phyloP scores from a whole-genome alignment of 192 early-diverging fungal species.

The Backusella tuberculispora region DNA sequence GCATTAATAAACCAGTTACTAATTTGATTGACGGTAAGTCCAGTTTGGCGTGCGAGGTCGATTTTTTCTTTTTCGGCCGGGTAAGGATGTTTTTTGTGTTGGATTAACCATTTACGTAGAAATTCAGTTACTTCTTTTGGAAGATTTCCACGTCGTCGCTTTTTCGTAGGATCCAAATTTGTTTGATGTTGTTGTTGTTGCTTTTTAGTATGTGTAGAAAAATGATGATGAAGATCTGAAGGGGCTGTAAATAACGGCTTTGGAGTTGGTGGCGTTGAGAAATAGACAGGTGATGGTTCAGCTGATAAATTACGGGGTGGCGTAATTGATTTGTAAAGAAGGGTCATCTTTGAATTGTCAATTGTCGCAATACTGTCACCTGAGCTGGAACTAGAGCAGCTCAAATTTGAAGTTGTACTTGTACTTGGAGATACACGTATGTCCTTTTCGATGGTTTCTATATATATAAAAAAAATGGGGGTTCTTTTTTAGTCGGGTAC shows the following conservation, averaged over 20 bases:
- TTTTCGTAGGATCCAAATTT: constrained; percentile 24
- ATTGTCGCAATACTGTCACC: constrained; percentile 36
- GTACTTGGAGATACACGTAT: constrained; percentile 33
- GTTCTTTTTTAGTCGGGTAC: background rate
- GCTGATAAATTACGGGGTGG: constrained; percentile 7
- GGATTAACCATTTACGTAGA: constrained; percentile 53
- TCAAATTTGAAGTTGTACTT: constrained; percentile 34
- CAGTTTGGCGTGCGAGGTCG: constrained; percentile 49
- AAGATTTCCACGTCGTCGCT: constrained; percentile 48
- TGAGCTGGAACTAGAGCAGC: constrained; percentile 31
- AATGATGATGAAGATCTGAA: background rate
- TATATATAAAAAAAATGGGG: constrained; percentile 6
- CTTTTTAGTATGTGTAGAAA: constrained; percentile 8
- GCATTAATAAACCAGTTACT: constrained; percentile 72
- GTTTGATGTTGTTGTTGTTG: constrained; percentile 13
- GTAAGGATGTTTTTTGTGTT: constrained; percentile 61
- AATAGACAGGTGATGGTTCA: constrained; percentile 23
- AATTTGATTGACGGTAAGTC: constrained; percentile 62
- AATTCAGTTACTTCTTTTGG: constrained; percentile 52
- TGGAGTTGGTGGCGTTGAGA: constrained; percentile 19
- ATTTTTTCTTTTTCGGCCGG: constrained; percentile 60
- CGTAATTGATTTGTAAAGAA: constrained; percentile 2
- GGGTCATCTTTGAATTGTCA: constrained; percentile 17
- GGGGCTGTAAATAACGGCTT: background rate
- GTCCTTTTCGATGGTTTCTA: constrained; percentile 18